These are phyloP conservation scores for Didymella keratinophila DNA, from an alignment of 2,329 filamentous ascomycete genomes.

Conservation along the genomic window DNA sequence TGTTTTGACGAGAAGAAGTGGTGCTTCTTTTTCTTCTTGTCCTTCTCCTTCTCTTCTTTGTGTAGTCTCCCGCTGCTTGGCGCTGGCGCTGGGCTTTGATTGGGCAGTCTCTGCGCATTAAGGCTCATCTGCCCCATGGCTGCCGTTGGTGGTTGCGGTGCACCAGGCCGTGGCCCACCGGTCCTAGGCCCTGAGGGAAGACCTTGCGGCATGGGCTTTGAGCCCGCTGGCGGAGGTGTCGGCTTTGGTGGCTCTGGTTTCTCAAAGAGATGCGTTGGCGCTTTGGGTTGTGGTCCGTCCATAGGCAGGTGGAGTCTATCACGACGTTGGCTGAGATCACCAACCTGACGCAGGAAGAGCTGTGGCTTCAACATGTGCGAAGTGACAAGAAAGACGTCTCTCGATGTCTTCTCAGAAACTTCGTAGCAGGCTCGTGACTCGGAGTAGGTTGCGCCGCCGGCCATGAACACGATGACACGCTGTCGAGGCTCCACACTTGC, in stretches of 20 bases:
- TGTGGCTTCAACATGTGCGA: conserved; percentile 91
- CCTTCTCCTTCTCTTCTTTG: conserved; percentile 39
- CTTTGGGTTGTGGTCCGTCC: conserved; percentile 79
- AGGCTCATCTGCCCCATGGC: conserved; percentile 46
- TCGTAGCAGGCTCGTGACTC: conserved; percentile 92
- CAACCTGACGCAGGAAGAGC: conserved; percentile 82
- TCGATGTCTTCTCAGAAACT: conserved; percentile 72
- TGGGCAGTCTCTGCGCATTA: conserved; percentile 34
- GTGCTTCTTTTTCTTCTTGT: conserved; percentile 64
- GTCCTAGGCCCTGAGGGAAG: conserved; percentile 42
- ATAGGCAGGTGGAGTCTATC: conserved; percentile 80
- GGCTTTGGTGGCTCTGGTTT: conserved; percentile 67
- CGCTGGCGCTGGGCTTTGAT: conserved; percentile 24
- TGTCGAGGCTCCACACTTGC: conserved; percentile 82
- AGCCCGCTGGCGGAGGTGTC: conserved; percentile 58
- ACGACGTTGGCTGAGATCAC: conserved; percentile 78
- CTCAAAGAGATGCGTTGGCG: conserved; percentile 87
- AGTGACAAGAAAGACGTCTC: conserved; percentile 87
- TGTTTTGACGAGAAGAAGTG: conserved; percentile 59
- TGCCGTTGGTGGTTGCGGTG: conserved; percentile 45
- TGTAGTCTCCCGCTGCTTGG: conserved; percentile 30
- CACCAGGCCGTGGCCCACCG: conserved; percentile 20
- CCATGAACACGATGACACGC: conserved; percentile 91
- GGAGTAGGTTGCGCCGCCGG: conserved; percentile 92
- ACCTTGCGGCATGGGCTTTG: conserved; percentile 44